These are phyloP conservation scores for Verticillium tricorpus DNA, from an alignment of 2,329 filamentous ascomycete genomes.

Conservation along the genomic window DNA sequence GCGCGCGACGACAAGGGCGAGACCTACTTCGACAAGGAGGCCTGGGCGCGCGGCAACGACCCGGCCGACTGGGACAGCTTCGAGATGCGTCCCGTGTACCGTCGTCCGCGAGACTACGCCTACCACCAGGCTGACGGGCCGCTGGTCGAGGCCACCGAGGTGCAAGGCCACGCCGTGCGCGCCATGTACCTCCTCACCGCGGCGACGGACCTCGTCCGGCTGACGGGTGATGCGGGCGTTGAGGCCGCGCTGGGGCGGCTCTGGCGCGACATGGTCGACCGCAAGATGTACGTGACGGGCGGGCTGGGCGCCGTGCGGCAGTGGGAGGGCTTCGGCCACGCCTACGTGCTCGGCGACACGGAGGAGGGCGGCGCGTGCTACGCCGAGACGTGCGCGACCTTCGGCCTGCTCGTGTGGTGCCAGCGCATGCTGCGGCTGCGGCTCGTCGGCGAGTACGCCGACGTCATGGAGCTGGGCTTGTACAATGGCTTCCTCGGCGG, in stretches of 20 bases:
- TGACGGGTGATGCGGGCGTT: conserved; percentile 22
- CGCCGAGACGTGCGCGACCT: conserved; percentile 5
- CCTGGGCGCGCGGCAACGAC: conserved; percentile 35
- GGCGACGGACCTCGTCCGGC: conserved; percentile 45
- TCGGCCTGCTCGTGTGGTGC: conserved; percentile 4
- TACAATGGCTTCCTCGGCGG: conserved; percentile 5
- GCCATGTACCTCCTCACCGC: conserved; percentile 57
- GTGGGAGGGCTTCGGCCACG: conserved; percentile 3
- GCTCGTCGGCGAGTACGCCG: neutral
- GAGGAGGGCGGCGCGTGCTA: conserved; percentile 5
- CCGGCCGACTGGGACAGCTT: conserved; percentile 15
- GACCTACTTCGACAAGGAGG: conserved; percentile 51
- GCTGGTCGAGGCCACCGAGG: conserved; percentile 45
- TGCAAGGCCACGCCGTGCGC: conserved; percentile 56
- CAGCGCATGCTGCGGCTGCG: conserved; percentile 2
- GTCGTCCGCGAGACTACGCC: conserved; percentile 29
- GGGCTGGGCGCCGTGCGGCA: conserved; percentile 44
- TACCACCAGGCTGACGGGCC: conserved; percentile 54
- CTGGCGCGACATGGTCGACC: conserved; percentile 56
- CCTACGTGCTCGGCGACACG: neutral
- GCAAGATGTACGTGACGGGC: conserved; percentile 59
- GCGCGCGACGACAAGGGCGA: conserved; percentile 42
- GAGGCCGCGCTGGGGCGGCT: conserved; percentile 36
- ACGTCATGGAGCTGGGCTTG: conserved; percentile 1
- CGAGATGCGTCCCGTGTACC: conserved; percentile 33